Evolutionary conservation across 1,139 yeast species (phyloP).

Genomic region (Candida gigantensis): DNA sequence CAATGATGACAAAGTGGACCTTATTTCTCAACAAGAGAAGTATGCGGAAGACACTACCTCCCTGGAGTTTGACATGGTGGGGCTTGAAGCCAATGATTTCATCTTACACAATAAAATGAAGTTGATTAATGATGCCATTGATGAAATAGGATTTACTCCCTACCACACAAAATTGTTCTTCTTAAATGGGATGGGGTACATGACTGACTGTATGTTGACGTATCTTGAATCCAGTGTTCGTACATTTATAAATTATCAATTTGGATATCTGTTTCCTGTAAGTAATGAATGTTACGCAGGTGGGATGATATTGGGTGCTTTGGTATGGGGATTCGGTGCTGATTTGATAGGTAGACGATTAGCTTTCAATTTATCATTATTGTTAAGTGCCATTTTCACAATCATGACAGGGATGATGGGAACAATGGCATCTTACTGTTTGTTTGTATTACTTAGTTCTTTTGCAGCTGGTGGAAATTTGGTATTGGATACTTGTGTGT

Average conservation of each 20-base stretch:
- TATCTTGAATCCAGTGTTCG: slow-evolving; percentile 41
- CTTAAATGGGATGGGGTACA: slow-evolving; percentile 63
- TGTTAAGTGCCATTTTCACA: slow-evolving; percentile 51
- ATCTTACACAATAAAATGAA: slow-evolving; percentile 29
- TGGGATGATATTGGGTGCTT: slow-evolving; percentile 59
- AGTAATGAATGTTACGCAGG: slow-evolving; percentile 28
- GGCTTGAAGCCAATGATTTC: slow-evolving; percentile 26
- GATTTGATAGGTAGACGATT: slow-evolving; percentile 59
- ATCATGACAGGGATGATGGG: slow-evolving; percentile 55
- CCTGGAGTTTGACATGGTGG: slow-evolving; percentile 23
- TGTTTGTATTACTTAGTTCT: slow-evolving; percentile 47
- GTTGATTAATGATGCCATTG: slow-evolving; percentile 33
- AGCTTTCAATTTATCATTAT: slow-evolving; percentile 56
- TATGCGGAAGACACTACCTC: slow-evolving; percentile 14
- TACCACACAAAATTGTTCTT: slow-evolving; percentile 39
- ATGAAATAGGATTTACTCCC: slow-evolving; percentile 39
- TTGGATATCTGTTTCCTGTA: slow-evolving; percentile 35
- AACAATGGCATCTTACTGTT: slow-evolving; percentile 48
- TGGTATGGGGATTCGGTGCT: slow-evolving; percentile 59
- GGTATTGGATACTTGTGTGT: slow-evolving; percentile 60
- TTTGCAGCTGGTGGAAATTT: slow-evolving; percentile 62
- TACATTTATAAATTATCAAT: slow-evolving; percentile 43
- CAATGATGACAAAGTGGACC: slow-evolving; percentile 3
- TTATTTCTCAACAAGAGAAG: slow-evolving; percentile 7
- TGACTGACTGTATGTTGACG: slow-evolving; percentile 60